Percentiles rank a stretch among this genome's conserved stretches.
phyloP scores from a whole-genome alignment of 2,329 filamentous ascomycete genomes.

The Colletotrichum tropicicola region DNA sequence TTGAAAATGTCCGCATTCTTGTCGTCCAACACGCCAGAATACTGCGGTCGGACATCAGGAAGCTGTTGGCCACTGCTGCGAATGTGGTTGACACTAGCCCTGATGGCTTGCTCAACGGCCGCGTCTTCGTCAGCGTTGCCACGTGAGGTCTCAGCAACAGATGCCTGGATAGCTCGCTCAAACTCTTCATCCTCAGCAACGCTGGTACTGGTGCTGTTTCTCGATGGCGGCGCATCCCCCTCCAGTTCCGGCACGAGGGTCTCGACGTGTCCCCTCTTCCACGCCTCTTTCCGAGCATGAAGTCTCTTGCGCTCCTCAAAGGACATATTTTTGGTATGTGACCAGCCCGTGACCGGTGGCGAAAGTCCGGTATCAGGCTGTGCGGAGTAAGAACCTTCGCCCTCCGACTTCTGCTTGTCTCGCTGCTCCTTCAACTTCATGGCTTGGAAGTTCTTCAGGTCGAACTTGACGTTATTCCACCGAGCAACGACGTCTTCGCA shows the following conservation, averaged over 20 bases:
- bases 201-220: conserved; percentile 6
- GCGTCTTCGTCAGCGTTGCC: conserved; percentile 77
- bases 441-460: conserved; percentile 69
- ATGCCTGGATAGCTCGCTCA: conserved; percentile 75
- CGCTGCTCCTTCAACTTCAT: conserved; percentile 56
- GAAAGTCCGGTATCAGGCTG: conserved; percentile 8
- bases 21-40: conserved; percentile 3
- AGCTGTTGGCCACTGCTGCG: conserved; percentile 35
- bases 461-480: conserved; percentile 69
- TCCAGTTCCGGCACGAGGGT: conserved; percentile 25
- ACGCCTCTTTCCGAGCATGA: conserved; percentile 55
- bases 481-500: conserved; percentile 69
- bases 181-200: conserved; percentile 65
- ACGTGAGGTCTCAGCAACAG: conserved; percentile 74
- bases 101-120: conserved; percentile 76
- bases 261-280: conserved; percentile 46
- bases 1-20: conserved; percentile 28
- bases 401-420: conserved; percentile 37
- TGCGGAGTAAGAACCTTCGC: conserved; percentile 32
- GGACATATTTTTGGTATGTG: conserved; percentile 56
- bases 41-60: conserved; percentile 9
- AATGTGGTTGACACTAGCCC: conserved; percentile 73
- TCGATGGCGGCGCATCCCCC: conserved; percentile 33
- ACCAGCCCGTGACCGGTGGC: conserved; percentile 54
- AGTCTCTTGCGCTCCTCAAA: conserved; percentile 62